Base-by-base conservation (phyloP, 2,329 filamentous ascomycete genomes). In the Fusarium clavum region DNA sequence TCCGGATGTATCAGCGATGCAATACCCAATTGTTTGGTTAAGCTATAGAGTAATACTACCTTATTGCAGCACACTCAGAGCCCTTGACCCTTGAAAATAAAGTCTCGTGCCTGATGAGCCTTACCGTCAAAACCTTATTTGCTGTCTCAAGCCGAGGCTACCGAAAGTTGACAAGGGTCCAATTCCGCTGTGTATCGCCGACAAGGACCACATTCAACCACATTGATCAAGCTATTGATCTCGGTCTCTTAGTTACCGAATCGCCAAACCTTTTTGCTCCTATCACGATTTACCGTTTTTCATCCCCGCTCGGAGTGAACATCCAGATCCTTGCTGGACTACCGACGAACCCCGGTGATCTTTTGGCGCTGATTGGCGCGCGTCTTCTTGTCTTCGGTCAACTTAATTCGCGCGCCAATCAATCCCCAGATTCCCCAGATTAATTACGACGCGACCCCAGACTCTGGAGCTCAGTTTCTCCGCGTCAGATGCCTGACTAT, bases 331-430 rank as follows among this genome's bases (percentile, higher is more conserved):
- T 61, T 60, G 51, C 29, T 27, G 22, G 47, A 38, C 66, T 51
- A 45, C 66, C 56, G 52, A 65, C 43, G 18, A 8, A 22, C 29
- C 25, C 41, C 40, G 41, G 27, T 25, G 29, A 27, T 48, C 29
- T 30, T 29, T 10, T 7, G 12, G 10, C 16, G 20, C 51, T 65
- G 25, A 70, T 70, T 70, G 68, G 68, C 8, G 68, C 68, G 68
- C 67, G 34, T 70, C 55, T 16, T 25, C 18, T 22, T 27, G 34
- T 41, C 10, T n/a, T 55, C 30, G 30, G 32, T 4, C 20, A 47
- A 27, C 22, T 43, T 14, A 25, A 51, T 52, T 70, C 48, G 22
- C 68, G 68, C 68, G 46, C 68, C 68, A 70, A 71, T 70, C 68
- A 70, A 20, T 48, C 51, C 55, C 59, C 44, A 32, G 49, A 57